Evolutionary conservation across 2,329 filamentous ascomycete genomes (phyloP), one percentile per base, ranked within the genome.

Genomic region (Grosmannia huntii): DNA sequence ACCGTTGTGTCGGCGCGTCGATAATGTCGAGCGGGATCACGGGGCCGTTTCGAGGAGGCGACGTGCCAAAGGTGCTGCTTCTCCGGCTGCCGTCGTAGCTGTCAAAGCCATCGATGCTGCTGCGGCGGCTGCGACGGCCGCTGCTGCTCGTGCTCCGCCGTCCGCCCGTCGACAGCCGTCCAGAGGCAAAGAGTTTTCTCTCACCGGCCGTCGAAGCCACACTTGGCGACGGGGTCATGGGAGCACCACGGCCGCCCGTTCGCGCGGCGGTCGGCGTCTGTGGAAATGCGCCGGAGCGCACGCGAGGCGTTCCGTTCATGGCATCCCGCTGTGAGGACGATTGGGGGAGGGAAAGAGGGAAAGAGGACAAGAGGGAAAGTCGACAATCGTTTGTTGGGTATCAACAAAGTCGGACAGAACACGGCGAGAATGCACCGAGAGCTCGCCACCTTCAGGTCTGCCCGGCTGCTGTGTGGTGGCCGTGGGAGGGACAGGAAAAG

Each of bases 1-100:
- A 81, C 58, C 94, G 84, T 73, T 99, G 94, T 56, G 88, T 88
- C 7, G 94, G 92, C 52, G 89, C 89, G 75, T 97, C 92, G 70
- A 97, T 79, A 53, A 95, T 75, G 63, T 83, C 81, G 62, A 89
- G 76, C 14, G 94, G 87, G 66, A 99, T 91, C 58, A 95, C 73
- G 38, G 94, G 91, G 57, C 75, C 68, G 62, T 64, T 68, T 46
- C 62, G 28, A 6, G 36, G 31, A 25, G 19, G 28, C 23, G 25
- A 33, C 4, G 25, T 21, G 3, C 28, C 49, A 16, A 51, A 25
- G 3, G 19, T 28, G 27, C 41, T 41, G 92, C 90, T 56, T 74
- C 68, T 63, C 65, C 69, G 41, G 61, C 28, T 6, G 38, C 38
- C 28, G 48, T 50, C 48, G 33, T 23, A 41, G 53, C 28, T 54